phyloP scores from a whole-genome alignment of 2,329 filamentous ascomycete genomes.

The Fusarium sp. region DNA sequence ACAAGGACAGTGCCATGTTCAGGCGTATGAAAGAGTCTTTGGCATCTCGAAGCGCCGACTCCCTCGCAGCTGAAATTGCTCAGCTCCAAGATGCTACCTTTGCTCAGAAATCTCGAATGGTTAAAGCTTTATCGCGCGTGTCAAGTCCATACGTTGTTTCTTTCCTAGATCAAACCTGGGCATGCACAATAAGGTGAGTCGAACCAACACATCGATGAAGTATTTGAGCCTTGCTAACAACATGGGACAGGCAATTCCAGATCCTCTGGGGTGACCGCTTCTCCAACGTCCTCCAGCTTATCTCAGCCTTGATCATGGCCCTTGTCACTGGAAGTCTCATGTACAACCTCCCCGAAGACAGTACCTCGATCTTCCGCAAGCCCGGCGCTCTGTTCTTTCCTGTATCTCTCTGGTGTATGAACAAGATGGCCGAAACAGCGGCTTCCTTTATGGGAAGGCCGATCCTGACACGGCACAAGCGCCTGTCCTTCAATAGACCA shows the following conservation, averaged over 20 bases:
- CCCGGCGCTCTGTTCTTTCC: conserved; percentile 25
- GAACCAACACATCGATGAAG: fast-evolving
- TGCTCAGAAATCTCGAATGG: background rate
- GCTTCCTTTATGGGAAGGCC: conserved; percentile 42
- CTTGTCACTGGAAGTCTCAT: conserved; percentile 30
- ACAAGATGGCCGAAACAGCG: conserved; percentile 35
- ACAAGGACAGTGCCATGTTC: background rate
- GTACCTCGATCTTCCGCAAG: conserved; percentile 4
- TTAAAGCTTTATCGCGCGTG: background rate
- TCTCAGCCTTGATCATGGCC: background rate
- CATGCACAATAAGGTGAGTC: background rate
- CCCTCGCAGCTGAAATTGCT: background rate
- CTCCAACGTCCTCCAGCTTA: background rate
- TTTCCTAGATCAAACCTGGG: background rate
- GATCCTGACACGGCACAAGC: conserved; percentile 50
- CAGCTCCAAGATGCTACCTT: background rate
- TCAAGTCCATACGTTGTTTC: background rate
- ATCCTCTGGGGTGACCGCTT: background rate
- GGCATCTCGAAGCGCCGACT: background rate
- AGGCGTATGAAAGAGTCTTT: background rate
- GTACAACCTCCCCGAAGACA: conserved; percentile 20
- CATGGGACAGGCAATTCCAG: background rate
- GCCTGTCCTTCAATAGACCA: conserved; percentile 49
- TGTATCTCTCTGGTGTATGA: conserved; percentile 28
- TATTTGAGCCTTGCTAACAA: background rate